Conservation (phyloP, 1,284 basidiomycete species). For the Apiotrichum mycotoxinovorans region DNA sequence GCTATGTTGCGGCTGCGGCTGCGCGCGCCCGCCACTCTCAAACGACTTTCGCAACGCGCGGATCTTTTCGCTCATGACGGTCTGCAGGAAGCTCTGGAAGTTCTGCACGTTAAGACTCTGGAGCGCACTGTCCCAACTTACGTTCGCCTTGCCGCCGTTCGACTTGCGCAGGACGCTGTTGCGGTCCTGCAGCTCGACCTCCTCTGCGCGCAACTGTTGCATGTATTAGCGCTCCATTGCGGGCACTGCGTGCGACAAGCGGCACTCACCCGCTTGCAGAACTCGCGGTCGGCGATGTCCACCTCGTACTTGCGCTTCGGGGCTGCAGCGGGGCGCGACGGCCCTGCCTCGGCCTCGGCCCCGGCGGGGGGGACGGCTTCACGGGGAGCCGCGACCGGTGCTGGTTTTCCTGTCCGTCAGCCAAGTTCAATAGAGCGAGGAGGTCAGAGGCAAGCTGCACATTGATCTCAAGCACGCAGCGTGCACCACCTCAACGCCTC, state of each 20-base stretch:
- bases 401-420: constrained; percentile 5
- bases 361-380: constrained; percentile 35
- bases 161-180: constrained; percentile 41
- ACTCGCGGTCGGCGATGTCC: constrained; percentile 70
- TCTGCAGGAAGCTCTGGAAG: constrained; percentile 40
- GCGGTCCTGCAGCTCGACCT: constrained; percentile 43
- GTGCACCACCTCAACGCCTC: too few relatives aligned
- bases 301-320: constrained; percentile 73
- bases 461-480: too few relatives aligned
- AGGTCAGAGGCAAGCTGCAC: too few relatives aligned
- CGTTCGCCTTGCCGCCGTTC: constrained; percentile 40
- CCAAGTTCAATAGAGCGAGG: constrained; percentile 3
- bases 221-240: neutral
- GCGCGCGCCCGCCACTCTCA: constrained; percentile 22
- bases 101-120: constrained; percentile 23
- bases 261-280: constrained; percentile 65
- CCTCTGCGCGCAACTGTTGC: constrained; percentile 38
- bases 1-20: constrained; percentile 12
- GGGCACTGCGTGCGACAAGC: too few relatives aligned
- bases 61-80: constrained; percentile 44
- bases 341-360: constrained; percentile 49
- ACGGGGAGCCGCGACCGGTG: constrained; percentile 6
- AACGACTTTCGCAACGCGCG: constrained; percentile 35
- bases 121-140: constrained; percentile 14
- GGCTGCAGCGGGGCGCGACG: constrained; percentile 53